Base-by-base conservation (phyloP, 331 rosid genomes). In the Cydonia oblonga region DNA sequence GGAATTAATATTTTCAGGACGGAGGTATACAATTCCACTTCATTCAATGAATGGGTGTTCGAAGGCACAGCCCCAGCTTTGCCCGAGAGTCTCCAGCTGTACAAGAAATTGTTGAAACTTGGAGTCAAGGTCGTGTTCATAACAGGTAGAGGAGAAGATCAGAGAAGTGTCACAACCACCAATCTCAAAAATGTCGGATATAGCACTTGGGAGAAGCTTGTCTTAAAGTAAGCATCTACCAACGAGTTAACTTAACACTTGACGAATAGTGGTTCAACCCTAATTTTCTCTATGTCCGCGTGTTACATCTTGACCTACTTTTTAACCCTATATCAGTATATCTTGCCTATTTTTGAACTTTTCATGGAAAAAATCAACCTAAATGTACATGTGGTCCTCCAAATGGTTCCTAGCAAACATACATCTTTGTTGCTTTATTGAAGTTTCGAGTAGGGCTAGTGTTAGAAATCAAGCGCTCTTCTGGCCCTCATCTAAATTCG, bases 121-220 rank as follows among this genome's bases (percentile, higher is more conserved):
- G 84, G 84, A 18, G 33, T 87, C 61, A 90, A 83, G 73, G 28
- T 81, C 12, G 91, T 65, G 0, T 86, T 90, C 82, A 4, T 90
- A 19, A 87, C 96, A 0, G 89, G 89, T 32, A 86, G 96, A 74
- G 1, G 49, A 18, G 73, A 69, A 14, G 20, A 29, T 1, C 81
- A 62, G 19, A 76, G 54, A 30, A 10, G 18, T 0, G 56, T 35
- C 0, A 87, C 92, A 0, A 64, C 18, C n/a, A 2, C 49, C 30
- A 85, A 89, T 66, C 83, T 89, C 24, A 72, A 25, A 20, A 4
- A 3, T 4, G 92, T 28, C 64, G 92, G 96, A 5, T 89, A 33
- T 57, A 10, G 40, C 61, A 68, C 70, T 2, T 87, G 90, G 90
- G 77, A 68, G 3, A 87, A 71, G 73, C 70, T 89, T 14, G 57